Evolutionary conservation across 1,284 basidiomycete species (phyloP), one percentile per base, ranked within the genome.

Genomic region (Microbotryum lychnidis-dioicae): DNA sequence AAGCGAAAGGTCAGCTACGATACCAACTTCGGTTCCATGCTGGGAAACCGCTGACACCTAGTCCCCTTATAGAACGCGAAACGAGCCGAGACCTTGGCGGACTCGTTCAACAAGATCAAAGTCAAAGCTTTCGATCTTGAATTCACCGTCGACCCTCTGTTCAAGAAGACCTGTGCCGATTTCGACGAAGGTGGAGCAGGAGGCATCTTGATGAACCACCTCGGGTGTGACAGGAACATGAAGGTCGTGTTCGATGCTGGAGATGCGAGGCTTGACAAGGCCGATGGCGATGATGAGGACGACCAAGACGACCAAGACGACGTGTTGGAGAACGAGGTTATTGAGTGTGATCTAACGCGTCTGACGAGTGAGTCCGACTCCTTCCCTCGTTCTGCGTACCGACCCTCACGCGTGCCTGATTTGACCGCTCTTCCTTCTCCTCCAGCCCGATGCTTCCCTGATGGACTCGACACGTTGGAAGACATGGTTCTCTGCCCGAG

Each of bases 161-260:
- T 98, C 80, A 89, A 86, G 76, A 98, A 98, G 80, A 98, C 96
- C 0, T 92, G 87, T 67, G 96, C 91, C 23, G 96, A 98, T 74
- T 98, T 98, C 74, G 94, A 98, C 75, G 96, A 98, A 75, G 96
- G 94, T 50, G 94, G 94, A 57, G 94, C 94, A 0, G 87, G 91
- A 65, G 94, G 94, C 9, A 75, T 96, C 56, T 78, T 96, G 47
- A 92, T 94, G 90, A 96, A 96, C 73, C 91, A 94, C 72, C 77
- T 79, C 65, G 76, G 75, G 63, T 76, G 79, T 48, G 91, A 96
- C 66, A 86, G 87, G 5, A 84, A 83, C 45, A 81, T 96, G 73
- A 81, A 91, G 61, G 88, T 98, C 53, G 89, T 98, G 37, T 98
- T 98, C 71, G 94, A 98, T 75, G 92, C 93, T 5, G 87, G 92